These are phyloP conservation scores for Cryptosporidium meleagridis DNA, from an alignment of 169 alveolate genomes.

Conservation along the genomic window DNA sequence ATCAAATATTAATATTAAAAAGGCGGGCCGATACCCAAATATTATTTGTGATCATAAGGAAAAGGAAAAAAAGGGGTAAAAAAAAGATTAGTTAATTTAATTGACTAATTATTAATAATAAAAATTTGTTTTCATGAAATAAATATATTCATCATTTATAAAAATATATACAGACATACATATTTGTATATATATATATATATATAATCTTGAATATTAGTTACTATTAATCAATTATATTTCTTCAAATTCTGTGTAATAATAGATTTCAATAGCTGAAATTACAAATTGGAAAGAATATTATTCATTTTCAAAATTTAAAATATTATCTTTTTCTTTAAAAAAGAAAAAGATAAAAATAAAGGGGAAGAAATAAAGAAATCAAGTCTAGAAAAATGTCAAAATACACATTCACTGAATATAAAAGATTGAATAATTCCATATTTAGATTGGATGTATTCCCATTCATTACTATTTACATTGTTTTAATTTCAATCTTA, in stretches of 20 bases:
- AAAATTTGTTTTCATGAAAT: not conserved
- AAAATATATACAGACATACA: too few relatives aligned
- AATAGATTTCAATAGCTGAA: not conserved
- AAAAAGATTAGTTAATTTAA: not conserved
- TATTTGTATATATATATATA: too few relatives aligned
- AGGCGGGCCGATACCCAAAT: conserved; percentile 2
- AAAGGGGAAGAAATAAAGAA: not conserved
- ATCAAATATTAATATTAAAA: not conserved
- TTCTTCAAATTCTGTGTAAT: not conserved
- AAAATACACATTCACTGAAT: conserved; percentile 25
- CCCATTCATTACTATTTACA: conserved; percentile 34
- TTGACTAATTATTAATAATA: not conserved
- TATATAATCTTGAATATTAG: not conserved
- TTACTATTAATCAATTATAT: too few relatives aligned
- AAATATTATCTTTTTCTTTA: not conserved
- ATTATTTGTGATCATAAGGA: not conserved
- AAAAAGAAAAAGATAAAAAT: not conserved
- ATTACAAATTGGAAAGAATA: too few relatives aligned
- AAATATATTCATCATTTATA: too few relatives aligned
- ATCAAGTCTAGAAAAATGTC: not conserved
- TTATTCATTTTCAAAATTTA: not conserved
- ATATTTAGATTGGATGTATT: conserved; percentile 52
- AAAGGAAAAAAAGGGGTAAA: too few relatives aligned
- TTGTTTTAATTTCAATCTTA: not conserved
- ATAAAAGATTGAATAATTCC: not conserved